Evolutionary conservation across 352 stramenopile species (phyloP).

Genomic region (Globisporangium mamillatum): DNA sequence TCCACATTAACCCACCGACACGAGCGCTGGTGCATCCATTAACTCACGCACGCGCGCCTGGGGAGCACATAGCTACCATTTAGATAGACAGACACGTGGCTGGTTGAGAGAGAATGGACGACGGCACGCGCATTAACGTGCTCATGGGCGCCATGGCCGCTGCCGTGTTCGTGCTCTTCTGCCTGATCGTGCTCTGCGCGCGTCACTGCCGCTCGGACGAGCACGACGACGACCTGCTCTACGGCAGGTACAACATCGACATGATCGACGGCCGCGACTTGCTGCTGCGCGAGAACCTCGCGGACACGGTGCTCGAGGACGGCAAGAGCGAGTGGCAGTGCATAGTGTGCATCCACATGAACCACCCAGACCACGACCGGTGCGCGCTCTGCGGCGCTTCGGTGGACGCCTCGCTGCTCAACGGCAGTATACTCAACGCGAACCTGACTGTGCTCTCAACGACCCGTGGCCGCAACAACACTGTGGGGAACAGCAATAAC

Average conservation of each 20-base stretch:
- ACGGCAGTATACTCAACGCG: constrained; percentile 32
- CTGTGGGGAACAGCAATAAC: not conserved
- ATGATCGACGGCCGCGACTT: constrained; percentile 45
- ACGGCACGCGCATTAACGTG: constrained; percentile 17
- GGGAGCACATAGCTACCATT: not conserved
- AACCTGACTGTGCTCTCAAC: constrained; percentile 29
- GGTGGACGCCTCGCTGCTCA: constrained; percentile 47
- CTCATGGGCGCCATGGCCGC: constrained; percentile 20
- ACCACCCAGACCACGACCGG: constrained; percentile 59
- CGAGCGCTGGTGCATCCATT: not conserved
- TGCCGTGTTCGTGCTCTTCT: constrained; percentile 49
- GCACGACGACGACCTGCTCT: constrained; percentile 30
- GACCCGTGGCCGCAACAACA: not conserved
- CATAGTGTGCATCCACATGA: constrained; percentile 71
- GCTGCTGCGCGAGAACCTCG: constrained; percentile 62
- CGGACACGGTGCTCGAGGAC: constrained; percentile 61
- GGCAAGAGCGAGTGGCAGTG: constrained; percentile 70
- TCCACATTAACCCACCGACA: not conserved
- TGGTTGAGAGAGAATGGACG: constrained; percentile 4
- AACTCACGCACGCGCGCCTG: not conserved
- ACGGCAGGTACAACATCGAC: constrained; percentile 46
- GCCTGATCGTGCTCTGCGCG: constrained; percentile 38
- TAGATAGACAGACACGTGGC: not conserved
- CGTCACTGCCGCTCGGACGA: constrained; percentile 32
- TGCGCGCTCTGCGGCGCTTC: constrained; percentile 67